phyloP scores from a whole-genome alignment of 257 asterid species.

The Craterostigma plantagineum region DNA sequence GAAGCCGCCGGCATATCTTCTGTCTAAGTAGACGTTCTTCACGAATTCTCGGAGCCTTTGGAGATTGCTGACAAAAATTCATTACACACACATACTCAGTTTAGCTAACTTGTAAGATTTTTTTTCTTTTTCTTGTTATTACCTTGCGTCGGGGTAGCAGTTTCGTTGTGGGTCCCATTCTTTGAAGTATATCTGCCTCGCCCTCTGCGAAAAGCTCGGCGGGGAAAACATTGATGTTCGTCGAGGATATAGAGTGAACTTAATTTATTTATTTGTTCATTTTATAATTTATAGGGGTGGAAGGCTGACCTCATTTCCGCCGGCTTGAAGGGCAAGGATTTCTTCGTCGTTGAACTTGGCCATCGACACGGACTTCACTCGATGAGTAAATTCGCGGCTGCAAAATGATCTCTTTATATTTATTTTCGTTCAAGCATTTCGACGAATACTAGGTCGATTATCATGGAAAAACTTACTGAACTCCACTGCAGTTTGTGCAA shows the following conservation, averaged over 20 bases:
- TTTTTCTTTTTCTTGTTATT: too few species aligned
- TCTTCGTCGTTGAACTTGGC: slow-evolving; percentile 72
- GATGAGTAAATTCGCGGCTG: slow-evolving; percentile 85
- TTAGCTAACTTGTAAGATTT: too few species aligned
- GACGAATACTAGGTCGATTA: background rate
- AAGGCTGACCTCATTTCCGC: slow-evolving; percentile 88
- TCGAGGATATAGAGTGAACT: too few species aligned
- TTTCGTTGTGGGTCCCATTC: slow-evolving; percentile 56
- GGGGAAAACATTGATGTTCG: background rate
- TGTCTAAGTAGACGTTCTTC: slow-evolving; percentile 44
- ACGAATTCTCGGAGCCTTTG: slow-evolving; percentile 56
- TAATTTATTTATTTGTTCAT: too few species aligned
- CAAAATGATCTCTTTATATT: background rate
- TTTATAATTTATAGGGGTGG: too few species aligned
- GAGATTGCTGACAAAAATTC: slow-evolving; percentile 58
- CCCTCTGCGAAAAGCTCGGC: slow-evolving; percentile 29
- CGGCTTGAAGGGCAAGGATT: slow-evolving; percentile 53
- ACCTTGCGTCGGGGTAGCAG: slow-evolving; percentile 56
- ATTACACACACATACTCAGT: too few species aligned
- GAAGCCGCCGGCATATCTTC: slow-evolving; percentile 46
- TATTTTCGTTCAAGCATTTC: background rate
- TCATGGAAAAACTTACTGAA: slow-evolving; percentile 54
- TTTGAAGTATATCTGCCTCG: slow-evolving; percentile 54
- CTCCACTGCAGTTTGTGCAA: slow-evolving; percentile 84
- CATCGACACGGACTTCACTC: slow-evolving; percentile 85